Percentiles rank a stretch among this genome's conserved stretches.
Evolutionary conservation across 345 rosid species (phyloP).

Genomic region (Citrus australasica): DNA sequence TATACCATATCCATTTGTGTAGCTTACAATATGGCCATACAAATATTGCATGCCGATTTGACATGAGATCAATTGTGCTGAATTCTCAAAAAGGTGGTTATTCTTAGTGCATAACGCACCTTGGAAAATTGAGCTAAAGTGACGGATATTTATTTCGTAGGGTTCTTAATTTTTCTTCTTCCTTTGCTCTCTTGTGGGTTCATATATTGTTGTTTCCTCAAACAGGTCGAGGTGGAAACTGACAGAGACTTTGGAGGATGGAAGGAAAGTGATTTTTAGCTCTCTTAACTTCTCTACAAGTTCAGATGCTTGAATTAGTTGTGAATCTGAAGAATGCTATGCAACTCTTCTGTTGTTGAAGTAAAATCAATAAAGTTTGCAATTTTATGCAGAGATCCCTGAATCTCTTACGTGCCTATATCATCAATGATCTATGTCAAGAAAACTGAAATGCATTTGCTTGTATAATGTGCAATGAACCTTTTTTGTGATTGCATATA

Average conservation of each 20-base stretch:
- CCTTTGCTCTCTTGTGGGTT: neutral
- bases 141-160: neutral
- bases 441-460: neutral
- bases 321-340: neutral
- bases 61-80: neutral
- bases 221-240: slow-evolving; percentile 29
- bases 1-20: neutral
- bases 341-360: neutral
- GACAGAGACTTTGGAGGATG: slow-evolving; percentile 69
- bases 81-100: neutral
- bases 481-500: neutral
- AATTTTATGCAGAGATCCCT: neutral
- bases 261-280: slow-evolving; percentile 48
- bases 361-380: neutral
- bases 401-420: neutral
- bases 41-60: neutral
- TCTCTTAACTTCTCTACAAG: neutral
- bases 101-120: too few species aligned
- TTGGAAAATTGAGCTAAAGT: too few species aligned
- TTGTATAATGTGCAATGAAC: neutral
- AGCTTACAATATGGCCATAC: neutral
- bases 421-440: neutral
- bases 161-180: neutral
- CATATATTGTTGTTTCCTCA: slow-evolving; percentile 1
- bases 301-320: neutral